These are phyloP conservation scores for Zymoseptoria brevis DNA, from an alignment of 2,329 filamentous ascomycete species.

Conservation along the genomic window DNA sequence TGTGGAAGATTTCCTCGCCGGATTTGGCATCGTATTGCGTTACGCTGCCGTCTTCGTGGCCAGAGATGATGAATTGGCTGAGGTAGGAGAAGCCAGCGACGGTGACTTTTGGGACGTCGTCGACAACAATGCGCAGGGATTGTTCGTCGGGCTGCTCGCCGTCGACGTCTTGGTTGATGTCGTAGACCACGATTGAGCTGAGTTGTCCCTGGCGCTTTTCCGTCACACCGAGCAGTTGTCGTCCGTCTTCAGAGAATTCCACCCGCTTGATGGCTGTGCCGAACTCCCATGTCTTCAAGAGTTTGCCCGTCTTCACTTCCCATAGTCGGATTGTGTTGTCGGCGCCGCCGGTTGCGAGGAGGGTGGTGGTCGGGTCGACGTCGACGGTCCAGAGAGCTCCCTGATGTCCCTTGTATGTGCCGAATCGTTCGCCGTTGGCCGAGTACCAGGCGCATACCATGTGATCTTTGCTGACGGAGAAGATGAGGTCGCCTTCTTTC, in stretches of 20 bases:
- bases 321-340: conserved; percentile 98
- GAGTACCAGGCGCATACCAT: conserved; percentile 95
- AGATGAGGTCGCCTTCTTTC: conserved; percentile 91
- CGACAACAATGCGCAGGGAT: conserved; percentile 78
- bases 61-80: conserved; percentile 91
- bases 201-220: conserved; percentile 98
- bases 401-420: conserved; percentile 93
- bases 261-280: conserved; percentile 94
- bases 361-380: conserved; percentile 80
- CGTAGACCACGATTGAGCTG: conserved; percentile 85
- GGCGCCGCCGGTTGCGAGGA: conserved; percentile 90
- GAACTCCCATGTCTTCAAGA: conserved; percentile 97
- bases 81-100: conserved; percentile 95
- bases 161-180: conserved; percentile 75
- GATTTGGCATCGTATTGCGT: conserved; percentile 88
- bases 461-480: conserved; percentile 94
- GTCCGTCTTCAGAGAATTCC: conserved; percentile 93
- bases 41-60: conserved; percentile 91
- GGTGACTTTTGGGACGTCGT: conserved; percentile 85
- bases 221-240: conserved; percentile 82
- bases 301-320: conserved; percentile 88
- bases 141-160: conserved; percentile 80
- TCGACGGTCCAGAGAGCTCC: conserved; percentile 99
- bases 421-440: conserved; percentile 94
- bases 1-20: conserved; percentile 73